A percentile compares a stretch with the other conserved stretches of the same genome.
Evolutionary conservation across 129 eudicot genomes (phyloP).

Genomic region (Flaveria linearis): DNA sequence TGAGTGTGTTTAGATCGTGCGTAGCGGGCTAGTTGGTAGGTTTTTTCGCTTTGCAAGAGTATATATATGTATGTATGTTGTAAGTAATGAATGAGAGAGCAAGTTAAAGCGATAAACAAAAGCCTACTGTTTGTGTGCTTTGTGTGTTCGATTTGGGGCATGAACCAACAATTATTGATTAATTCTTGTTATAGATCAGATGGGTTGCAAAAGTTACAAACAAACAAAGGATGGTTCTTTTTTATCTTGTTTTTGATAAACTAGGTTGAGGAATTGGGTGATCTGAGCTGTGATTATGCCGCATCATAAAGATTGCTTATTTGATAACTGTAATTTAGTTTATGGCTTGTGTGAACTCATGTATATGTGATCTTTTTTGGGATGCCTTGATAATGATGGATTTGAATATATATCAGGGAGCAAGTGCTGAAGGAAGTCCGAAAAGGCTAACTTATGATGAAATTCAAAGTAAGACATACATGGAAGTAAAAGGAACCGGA

Average conservation of each 20-base stretch:
- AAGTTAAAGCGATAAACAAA: too few relatives aligned
- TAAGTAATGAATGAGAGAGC: too few relatives aligned
- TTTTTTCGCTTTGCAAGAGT: too few relatives aligned
- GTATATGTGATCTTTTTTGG: neutral
- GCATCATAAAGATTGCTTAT: neutral
- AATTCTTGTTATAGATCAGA: too few relatives aligned
- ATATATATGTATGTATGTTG: too few relatives aligned
- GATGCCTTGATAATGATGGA: neutral
- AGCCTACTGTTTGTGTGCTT: too few relatives aligned
- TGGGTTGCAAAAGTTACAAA: too few relatives aligned
- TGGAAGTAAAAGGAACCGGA: slow-evolving; percentile 90
- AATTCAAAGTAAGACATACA: slow-evolving; percentile 88
- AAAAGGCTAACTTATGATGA: slow-evolving; percentile 83
- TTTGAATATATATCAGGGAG: slow-evolving; percentile 54
- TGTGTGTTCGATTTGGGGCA: too few relatives aligned
- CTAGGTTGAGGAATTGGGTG: neutral
- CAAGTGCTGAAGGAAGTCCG: slow-evolving; percentile 80
- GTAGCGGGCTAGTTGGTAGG: too few relatives aligned
- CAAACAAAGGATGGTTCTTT: neutral
- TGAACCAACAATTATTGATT: too few relatives aligned
- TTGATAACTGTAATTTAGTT: neutral
- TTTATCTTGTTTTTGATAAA: neutral
- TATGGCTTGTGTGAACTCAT: neutral
- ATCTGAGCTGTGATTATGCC: neutral
- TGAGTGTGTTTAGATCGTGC: too few relatives aligned